Evolutionary conservation across 2,329 filamentous ascomycete species (phyloP).

Genomic region (Fusarium succisae): DNA sequence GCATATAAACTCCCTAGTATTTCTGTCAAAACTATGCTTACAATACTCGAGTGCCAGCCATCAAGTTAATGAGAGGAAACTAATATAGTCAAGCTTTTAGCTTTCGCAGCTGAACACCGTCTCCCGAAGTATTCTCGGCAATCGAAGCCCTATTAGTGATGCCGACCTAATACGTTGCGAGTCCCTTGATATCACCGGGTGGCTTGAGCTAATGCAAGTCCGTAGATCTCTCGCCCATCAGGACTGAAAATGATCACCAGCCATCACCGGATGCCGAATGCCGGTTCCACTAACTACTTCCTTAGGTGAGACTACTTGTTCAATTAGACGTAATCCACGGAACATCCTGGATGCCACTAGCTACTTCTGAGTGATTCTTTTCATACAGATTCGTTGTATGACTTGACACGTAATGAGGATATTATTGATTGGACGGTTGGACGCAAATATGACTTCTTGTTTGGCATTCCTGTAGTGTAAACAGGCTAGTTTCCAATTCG

Average conservation of each 20-base stretch:
- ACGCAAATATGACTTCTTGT: neutral
- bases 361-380: neutral
- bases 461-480: neutral
- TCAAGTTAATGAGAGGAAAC: too few species aligned
- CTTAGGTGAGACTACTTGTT: neutral
- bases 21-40: neutral
- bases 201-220: neutral
- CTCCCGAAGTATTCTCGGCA: neutral
- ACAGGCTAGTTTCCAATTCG: neutral
- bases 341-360: neutral
- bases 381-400: fast-evolving
- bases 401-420: neutral
- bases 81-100: fast-evolving
- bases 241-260: neutral
- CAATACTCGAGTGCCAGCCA: fast-evolving
- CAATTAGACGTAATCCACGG: neutral
- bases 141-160: neutral
- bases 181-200: neutral
- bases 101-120: neutral
- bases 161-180: neutral
- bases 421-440: neutral
- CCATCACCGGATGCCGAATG: neutral
- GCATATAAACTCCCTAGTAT: neutral
- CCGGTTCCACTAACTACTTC: neutral
- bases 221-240: fast-evolving